A percentile compares a stretch with the other conserved stretches of the same genome.
phyloP scores from a whole-genome alignment of 1,139 yeast species.

The Wickerhamiella infanticola region DNA sequence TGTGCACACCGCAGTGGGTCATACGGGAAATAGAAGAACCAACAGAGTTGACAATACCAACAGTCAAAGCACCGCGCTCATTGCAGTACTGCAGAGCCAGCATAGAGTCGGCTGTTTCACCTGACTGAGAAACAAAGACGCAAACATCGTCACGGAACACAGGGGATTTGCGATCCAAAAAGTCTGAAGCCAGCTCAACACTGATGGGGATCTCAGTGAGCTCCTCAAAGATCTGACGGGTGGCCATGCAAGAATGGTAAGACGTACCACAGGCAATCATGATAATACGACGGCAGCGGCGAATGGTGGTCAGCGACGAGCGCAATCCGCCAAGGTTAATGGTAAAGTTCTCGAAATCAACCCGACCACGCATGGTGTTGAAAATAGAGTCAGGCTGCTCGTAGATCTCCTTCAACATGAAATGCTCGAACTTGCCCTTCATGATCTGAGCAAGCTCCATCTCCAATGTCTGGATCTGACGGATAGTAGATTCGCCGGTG shows the following conservation, averaged over 20 bases:
- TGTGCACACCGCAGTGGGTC: constrained; percentile 98
- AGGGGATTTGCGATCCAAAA: constrained; percentile 87
- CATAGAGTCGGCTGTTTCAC: constrained; percentile 99
- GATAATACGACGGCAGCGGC: constrained; percentile 88
- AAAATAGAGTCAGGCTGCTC: constrained; percentile 98
- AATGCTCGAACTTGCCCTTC: constrained; percentile 94
- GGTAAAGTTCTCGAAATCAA: constrained; percentile 66
- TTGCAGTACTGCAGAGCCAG: constrained; percentile 89
- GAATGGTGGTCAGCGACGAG: constrained; percentile 69
- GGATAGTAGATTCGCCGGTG: constrained; percentile 80
- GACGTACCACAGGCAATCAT: constrained; percentile 99
- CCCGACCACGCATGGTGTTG: constrained; percentile 98
- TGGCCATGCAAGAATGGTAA: constrained; percentile 94
- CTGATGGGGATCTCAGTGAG: constrained; percentile 91
- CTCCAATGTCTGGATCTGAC: constrained; percentile 93
- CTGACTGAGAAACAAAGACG: constrained; percentile 95
- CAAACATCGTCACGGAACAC: constrained; percentile 97
- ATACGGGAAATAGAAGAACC: constrained; percentile 93
- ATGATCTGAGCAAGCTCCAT: constrained; percentile 94
- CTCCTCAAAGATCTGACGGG: constrained; percentile 92
- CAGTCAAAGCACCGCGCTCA: constrained; percentile 94
- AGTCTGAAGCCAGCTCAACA: constrained; percentile 95
- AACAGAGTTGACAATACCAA: constrained; percentile 88
- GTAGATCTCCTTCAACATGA: constrained; percentile 97
- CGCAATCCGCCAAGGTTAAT: constrained; percentile 86